phyloP scores from a whole-genome alignment of 2,329 filamentous ascomycete genomes.

The Epichloe baconii region DNA sequence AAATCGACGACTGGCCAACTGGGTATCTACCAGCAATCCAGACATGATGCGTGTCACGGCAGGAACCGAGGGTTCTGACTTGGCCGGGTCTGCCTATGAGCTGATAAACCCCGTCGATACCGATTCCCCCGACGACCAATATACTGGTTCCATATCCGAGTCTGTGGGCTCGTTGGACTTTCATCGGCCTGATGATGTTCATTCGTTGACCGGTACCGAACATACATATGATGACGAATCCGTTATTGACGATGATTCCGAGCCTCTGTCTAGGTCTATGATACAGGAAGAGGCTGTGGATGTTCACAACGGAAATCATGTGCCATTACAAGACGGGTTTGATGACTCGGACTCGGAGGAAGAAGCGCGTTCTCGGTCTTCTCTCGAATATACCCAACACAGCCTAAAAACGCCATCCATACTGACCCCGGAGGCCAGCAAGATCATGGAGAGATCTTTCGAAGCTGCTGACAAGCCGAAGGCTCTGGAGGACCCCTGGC shows the following conservation, averaged over 20 bases:
- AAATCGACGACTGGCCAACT: constrained; percentile 42
- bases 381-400: constrained; percentile 36
- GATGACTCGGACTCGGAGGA: constrained; percentile 23
- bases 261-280: constrained; percentile 3
- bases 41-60: constrained; percentile 39
- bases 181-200: constrained; percentile 36
- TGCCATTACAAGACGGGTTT: neutral
- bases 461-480: constrained; percentile 1
- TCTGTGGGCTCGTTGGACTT: constrained; percentile 38
- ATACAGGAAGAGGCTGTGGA: constrained; percentile 6
- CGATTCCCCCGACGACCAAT: constrained; percentile 37
- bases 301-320: constrained; percentile 2
- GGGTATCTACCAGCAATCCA: constrained; percentile 44
- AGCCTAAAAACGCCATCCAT: constrained; percentile 31
- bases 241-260: constrained; percentile 21
- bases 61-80: constrained; percentile 34
- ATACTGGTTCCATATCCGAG: constrained; percentile 33
- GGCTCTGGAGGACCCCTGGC: constrained; percentile 1
- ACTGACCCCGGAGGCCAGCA: constrained; percentile 21
- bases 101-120: constrained; percentile 40
- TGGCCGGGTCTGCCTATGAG: constrained; percentile 45
- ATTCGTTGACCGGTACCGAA: constrained; percentile 37
- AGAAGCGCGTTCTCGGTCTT: constrained; percentile 24
- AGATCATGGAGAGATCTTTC: constrained; percentile 12
- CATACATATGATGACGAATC: constrained; percentile 32